Percentiles rank a stretch among this genome's conserved stretches.
Evolutionary conservation across 768 basidiomycete genomes (phyloP).

Genomic region (Russula olivacea): DNA sequence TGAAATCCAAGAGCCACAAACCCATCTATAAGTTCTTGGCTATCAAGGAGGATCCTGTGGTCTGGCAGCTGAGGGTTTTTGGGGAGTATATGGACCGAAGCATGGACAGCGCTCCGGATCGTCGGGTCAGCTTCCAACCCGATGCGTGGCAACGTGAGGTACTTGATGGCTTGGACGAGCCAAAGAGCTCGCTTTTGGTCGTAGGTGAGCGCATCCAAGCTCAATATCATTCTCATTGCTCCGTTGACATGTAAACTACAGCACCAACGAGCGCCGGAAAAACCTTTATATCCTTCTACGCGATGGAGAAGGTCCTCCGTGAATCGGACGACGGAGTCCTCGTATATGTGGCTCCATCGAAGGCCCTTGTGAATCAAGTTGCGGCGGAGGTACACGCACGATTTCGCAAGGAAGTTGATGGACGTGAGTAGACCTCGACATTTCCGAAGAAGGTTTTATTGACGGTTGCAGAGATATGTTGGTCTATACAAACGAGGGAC

Average conservation of each 20-base stretch:
- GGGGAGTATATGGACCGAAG: constrained; percentile 69
- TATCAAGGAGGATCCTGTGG: constrained; percentile 49
- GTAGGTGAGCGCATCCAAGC: constrained; percentile 43
- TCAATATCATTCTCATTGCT: neutral
- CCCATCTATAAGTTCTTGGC: constrained; percentile 47
- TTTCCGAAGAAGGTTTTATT: constrained; percentile 1
- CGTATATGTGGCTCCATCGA: constrained; percentile 71
- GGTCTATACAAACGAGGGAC: constrained; percentile 64
- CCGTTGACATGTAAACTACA: constrained; percentile 25
- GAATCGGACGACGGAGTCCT: constrained; percentile 60
- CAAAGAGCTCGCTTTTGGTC: constrained; percentile 52
- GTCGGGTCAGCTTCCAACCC: constrained; percentile 55
- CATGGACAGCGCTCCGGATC: constrained; percentile 56
- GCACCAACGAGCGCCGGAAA: constrained; percentile 71
- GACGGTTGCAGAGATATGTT: constrained; percentile 43
- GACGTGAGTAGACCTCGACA: constrained; percentile 34
- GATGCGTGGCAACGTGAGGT: constrained; percentile 69
- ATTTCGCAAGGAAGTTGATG: constrained; percentile 50
- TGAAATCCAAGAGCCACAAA: constrained; percentile 40
- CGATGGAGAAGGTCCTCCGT: constrained; percentile 64
- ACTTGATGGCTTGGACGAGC: constrained; percentile 54
- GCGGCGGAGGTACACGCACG: constrained; percentile 70
- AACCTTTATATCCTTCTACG: constrained; percentile 72
- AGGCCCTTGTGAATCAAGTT: constrained; percentile 65
- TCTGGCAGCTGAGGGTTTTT: constrained; percentile 65